Base-by-base conservation (phyloP, 2,329 filamentous ascomycete genomes). In the Aspergillus sp. region DNA sequence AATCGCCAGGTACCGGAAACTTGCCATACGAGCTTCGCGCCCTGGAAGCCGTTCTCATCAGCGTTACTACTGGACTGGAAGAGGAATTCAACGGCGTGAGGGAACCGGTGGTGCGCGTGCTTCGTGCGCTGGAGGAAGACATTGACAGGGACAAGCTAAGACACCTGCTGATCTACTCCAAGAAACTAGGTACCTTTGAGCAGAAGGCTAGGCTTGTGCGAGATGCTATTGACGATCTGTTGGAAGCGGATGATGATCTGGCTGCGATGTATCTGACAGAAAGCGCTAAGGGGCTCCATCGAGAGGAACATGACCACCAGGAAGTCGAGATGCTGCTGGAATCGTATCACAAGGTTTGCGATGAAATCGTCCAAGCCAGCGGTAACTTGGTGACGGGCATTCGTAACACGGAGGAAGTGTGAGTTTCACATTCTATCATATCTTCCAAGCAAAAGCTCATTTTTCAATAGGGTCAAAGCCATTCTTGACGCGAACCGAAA, bases 401-500 rank as follows among this genome's bases (percentile, higher is more conserved):
- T 64, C 82, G 93, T 57, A 98, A 97, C 68, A 98, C 93, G 1
- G 93, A 98, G 69, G 93, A 98, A 71, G 94, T 98, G 89, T 94
- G 76, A 71, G 85, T 69, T 10, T 32, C 9, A 27, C 10, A 19
- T 19, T 19, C 19, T 19, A 19, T 19, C 19, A 19, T 19, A 19
- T 19, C 19, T 19, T 19, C 19, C 19, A 19, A 19, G 19, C 19
- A 28, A 34, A 40, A 26, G 37, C 28, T 53, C 59, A 56, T 62
- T 37, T 33, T 30, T 28, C 13, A 41, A 39, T 44, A 95, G 89
- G 39, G 88, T 96, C 49, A 94, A 93, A 65, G 93, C 93, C 26
- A 98, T 98, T 53, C 82, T 98, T 29, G 93, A 98, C 65, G 91
- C 93, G 43, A 98, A 98, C 65, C 90, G 93, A 54, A 98, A 98